Evolutionary conservation across 106 monocot genomes (phyloP), one percentile per base, ranked within the genome.

Genomic region (Dioscorea dumetorum): DNA sequence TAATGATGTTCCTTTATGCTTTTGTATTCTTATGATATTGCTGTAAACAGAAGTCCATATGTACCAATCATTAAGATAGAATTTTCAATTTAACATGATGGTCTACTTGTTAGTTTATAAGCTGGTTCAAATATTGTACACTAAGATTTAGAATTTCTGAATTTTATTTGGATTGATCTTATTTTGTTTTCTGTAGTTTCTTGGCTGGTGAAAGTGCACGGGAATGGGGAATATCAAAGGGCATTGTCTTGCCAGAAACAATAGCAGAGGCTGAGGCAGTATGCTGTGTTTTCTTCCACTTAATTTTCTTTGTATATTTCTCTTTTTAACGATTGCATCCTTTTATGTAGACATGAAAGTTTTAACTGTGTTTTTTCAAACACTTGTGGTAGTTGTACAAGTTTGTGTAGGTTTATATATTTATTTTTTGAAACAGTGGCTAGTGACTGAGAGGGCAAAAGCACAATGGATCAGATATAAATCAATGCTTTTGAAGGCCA

Each of bases 171-270:
- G 12, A 49, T 0, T 24, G 52, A 51, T 11, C 12, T 51, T 50
- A 35, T 16, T 69, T n/a, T 41, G 6, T 24, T 24, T 3, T 8
- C 8, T 17, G 32, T 61, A 95, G 95, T 62, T 86, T 97, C 80
- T 85, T 97, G 84, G 97, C 77, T 69, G 91, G 91, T 72, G 82
- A 97, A 74, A 92, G 97, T 22, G 97, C 92, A 56, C 86, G 86
- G 58, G 67, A 87, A 64, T 97, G 97, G 97, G 97, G 84, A 58
- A 97, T 73, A 56, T 70, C 73, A 13, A 91, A 77, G 53, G 97
- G 97, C 14, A 64, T 97, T 24, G 56, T 50, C 32, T 56, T 81
- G 64, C 74, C 84, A 21, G 74, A 16, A 72, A 70, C 77, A 33
- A 33, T 79, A 68, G 67, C 76, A 61, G 89, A 97, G 63, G 71